Evolutionary conservation across 371 early-diverging fungal species (phyloP), one percentile per base, ranked within the genome.

Genomic region (Mortierella sp.): DNA sequence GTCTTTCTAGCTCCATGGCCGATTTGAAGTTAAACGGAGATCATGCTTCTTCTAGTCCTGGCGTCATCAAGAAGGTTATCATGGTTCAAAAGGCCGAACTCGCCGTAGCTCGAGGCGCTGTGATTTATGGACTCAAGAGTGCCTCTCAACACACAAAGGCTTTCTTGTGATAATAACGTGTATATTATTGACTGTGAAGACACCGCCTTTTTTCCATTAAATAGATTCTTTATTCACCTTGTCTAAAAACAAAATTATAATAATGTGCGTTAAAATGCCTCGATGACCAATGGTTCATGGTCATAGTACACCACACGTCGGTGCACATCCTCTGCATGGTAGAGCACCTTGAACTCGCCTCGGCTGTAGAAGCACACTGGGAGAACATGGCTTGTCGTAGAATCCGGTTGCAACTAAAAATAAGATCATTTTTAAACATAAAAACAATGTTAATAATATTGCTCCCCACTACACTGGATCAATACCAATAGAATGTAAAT

Each of bases 311-410:
- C 83, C 10, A 86, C 67, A n/a, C 89, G 83, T 19, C 87, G 84
- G 54, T 86, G 84, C 23, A 91, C 87, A 76, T 91, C 90, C 70
- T 91, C 90, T n/a, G 86, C 89, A 73, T 91, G 90, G 73, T 89
- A 90, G 2, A 90, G 76, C 29, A 91, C 80, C 73, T 89, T 87
- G 75, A 85, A 91, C 60, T 86, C 86, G 19, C 91, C 91, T 22
- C 89, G 83, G 51, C 90, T 88, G 66, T 89, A 73, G 70, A 91
- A 91, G 72, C 88, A 90, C 17, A 90, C 77, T 0, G 91, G 89
- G 23, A 91, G 62, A 23, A 66, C 54, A 64, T 87, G 85, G 17
- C 76, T 84, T 8, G 82, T 71, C 53, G 81, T 80, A 28, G 81
- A 80, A 59, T 85, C 82, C 35, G 85, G 78, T 74, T 74, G 77